Base-by-base conservation (phyloP, 2,329 filamentous ascomycete genomes). In the Sporothrix inflata region DNA sequence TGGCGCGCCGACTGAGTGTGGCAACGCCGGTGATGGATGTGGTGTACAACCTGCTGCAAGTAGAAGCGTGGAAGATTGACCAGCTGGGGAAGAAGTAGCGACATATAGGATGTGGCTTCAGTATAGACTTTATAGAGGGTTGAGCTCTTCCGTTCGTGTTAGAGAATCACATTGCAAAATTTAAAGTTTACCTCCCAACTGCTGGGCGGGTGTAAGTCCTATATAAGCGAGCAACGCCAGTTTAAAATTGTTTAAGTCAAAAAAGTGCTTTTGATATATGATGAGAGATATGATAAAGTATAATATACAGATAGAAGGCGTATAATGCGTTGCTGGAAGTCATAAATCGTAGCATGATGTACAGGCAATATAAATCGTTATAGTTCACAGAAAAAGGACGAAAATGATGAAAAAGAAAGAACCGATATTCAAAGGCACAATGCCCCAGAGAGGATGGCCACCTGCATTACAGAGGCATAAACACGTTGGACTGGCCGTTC, bases 1-100 rank as follows among this genome's bases (percentile, higher is more conserved):
- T 78, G 60, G 80, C 74, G 1, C 14, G 9, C 7, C 12, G 34
- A 6, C 70, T 74, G 7, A 72, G 73, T 19, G 73, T 74, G 24
- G 30, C 51, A 6, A 71, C 70, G 42, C 73, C 73, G 2, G 45
- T 55, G 8, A 45, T 74, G 66, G 70, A 72, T 11, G 69, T 66
- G 11, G 73, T 73, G 12, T 67, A 72, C 38, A 60, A 57, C n/a
- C 63, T 74, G 73, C 47, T 74, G n/a, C n/a, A 66, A 38, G 66
- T 75, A 1, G 74, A 73, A 63, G 63, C 73, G 14, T 75, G 74
- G 74, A 74, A 75, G 60, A 71, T 70, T n/a, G 72, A 71, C 0
- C 12, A 69, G 34, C n/a, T 24, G 47, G 19, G 49, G 12, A 11
- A 38, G 14, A 61, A 34, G 24, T 40, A 63, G 63, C 9, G 5